A percentile compares a stretch with the other conserved stretches of the same genome.
phyloP scores from a whole-genome alignment of 78 protist genomes.

The Mastigamoeba balamuthi region DNA sequence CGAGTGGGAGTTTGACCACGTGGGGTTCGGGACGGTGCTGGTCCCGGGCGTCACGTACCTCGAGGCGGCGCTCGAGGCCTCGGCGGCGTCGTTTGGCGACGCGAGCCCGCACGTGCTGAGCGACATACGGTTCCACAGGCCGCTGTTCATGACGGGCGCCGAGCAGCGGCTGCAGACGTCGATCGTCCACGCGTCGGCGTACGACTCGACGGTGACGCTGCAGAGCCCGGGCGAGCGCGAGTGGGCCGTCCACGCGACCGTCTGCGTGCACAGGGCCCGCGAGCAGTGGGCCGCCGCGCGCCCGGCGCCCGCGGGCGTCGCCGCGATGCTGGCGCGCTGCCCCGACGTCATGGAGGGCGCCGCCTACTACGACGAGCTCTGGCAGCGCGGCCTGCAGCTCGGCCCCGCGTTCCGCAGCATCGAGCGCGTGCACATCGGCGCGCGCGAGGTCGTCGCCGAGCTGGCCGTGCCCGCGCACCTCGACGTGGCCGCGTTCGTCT shows the following conservation, averaged over 20 bases:
- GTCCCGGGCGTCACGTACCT: background rate
- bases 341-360: background rate
- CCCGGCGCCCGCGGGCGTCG: background rate
- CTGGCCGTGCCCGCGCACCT: background rate
- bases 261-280: background rate
- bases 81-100: background rate
- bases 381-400: background rate
- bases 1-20: background rate
- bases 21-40: background rate
- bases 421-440: background rate
- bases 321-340: background rate
- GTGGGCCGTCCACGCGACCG: background rate
- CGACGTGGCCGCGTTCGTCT: background rate
- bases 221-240: background rate
- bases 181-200: background rate
- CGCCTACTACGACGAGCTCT: background rate
- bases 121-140: background rate
- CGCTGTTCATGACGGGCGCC: background rate
- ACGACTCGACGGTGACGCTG: background rate
- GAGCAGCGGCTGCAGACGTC: background rate
- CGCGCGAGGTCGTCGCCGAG: background rate
- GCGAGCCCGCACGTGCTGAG: background rate
- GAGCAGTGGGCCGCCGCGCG: background rate
- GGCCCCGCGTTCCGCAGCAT: background rate
- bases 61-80: background rate